Evolutionary conservation across 257 asterid species (phyloP), one percentile per base, ranked within the genome.

Genomic region (Perilla frutescens): DNA sequence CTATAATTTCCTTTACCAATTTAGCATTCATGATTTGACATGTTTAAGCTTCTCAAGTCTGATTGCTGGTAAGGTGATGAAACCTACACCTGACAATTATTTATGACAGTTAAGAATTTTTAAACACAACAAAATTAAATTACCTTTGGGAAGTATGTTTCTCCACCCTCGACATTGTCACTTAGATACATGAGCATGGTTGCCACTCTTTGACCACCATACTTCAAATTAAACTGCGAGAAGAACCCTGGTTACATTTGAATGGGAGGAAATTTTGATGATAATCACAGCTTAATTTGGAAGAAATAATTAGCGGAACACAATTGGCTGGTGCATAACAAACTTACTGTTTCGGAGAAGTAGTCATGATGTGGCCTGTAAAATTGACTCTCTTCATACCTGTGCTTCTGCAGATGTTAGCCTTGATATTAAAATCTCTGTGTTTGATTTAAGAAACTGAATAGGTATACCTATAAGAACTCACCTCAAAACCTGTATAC

Each of bases 371-470:
- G 98, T 26, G 96, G 88, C 78, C 84, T 84, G 84, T 92, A 92
- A 62, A 83, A 84, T 85, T 92, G 90, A 73, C 80, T 58, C 85
- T 88, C 86, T 79, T 90, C 96, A 79, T 92, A 92, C 93, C 96
- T 92, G 96, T 86, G 89, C 90, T 79, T 79, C 89, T 81, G 90
- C 90, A 83, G 83, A 87, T 88, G 90, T 90, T 88, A 90, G 98
- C 89, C 79, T 84, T 62, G 78, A 71, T 41, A 82, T 77, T 77
- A 80, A 82, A 79, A 74, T 71, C 75, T 69, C 79, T 53, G 66
- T 41, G 67, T 55, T 54, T 66, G 66, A 73, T 47, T 48, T 43
- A 70, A 54, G 60, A 81, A 65, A 69, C 71, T 54, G 57, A 74
- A 76, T 55, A 70, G 69, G 54, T 44, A 26, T 12, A 36, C 29